phyloP scores from a whole-genome alignment of 208 protist species.

The Leishmania mexicana region DNA sequence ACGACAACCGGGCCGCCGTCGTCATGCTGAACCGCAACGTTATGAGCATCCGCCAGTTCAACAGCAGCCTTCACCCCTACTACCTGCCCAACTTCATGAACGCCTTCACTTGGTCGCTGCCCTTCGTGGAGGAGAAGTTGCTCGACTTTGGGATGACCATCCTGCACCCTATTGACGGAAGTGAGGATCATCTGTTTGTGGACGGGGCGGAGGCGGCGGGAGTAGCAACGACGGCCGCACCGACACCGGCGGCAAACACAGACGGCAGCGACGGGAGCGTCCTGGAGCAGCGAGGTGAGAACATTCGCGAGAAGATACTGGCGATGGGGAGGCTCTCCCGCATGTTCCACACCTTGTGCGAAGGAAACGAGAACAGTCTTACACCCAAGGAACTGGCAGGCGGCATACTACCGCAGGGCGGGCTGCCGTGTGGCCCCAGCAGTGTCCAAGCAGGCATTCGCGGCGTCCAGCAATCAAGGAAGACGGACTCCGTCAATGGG shows the following conservation, averaged over 20 bases:
- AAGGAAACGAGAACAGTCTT: slow-evolving; percentile 65
- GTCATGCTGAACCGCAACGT: slow-evolving; percentile 94
- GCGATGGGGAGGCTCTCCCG: slow-evolving; percentile 50
- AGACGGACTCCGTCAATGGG: slow-evolving; percentile 71
- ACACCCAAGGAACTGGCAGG: slow-evolving; percentile 72
- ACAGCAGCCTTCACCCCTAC: slow-evolving; percentile 95
- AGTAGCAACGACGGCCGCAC: neutral
- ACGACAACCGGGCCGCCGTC: slow-evolving; percentile 96
- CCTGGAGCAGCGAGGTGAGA: slow-evolving; percentile 40
- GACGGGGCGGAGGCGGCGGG: neutral
- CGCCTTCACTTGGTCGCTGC: slow-evolving; percentile 97
- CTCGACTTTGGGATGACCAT: slow-evolving; percentile 89
- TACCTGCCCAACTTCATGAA: slow-evolving; percentile 98
- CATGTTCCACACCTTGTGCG: slow-evolving; percentile 60
- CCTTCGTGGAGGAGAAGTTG: slow-evolving; percentile 97
- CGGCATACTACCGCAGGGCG: slow-evolving; percentile 59
- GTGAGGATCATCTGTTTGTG: slow-evolving; percentile 42
- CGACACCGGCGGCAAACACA: neutral
- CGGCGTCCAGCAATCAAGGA: slow-evolving; percentile 67
- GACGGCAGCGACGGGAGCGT: slow-evolving; percentile 1
- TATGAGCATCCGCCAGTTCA: slow-evolving; percentile 98
- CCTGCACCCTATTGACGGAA: slow-evolving; percentile 72
- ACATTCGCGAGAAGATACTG: slow-evolving; percentile 69
- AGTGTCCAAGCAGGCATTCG: slow-evolving; percentile 57
- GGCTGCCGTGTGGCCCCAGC: slow-evolving; percentile 53